These are phyloP conservation scores for Exophiala sp. DNA, from an alignment of 2,329 filamentous ascomycete genomes.

Conservation along the genomic window DNA sequence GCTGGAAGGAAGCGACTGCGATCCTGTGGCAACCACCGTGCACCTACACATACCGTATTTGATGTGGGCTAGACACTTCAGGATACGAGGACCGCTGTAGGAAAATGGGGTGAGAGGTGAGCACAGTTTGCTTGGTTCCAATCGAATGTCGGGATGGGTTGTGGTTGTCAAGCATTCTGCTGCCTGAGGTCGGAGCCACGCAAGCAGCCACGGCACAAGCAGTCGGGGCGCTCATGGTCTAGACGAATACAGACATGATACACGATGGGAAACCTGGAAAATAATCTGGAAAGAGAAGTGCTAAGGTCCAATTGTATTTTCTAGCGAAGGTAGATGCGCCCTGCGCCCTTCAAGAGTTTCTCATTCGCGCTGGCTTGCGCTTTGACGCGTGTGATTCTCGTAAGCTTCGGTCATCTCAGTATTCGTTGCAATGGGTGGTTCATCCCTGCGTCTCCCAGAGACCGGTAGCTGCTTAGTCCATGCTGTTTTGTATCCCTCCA, in stretches of 20 bases:
- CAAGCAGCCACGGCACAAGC: too few species aligned
- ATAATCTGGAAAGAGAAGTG: neutral
- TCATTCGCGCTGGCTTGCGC: neutral
- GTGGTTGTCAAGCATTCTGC: neutral
- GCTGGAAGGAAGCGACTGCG: too few species aligned
- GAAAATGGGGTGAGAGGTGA: neutral
- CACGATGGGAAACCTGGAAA: neutral
- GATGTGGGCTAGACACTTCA: neutral
- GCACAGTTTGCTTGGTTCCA: neutral
- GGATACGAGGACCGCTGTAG: neutral
- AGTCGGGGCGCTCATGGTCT: too few species aligned
- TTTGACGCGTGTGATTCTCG: neutral
- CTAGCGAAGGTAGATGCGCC: too few species aligned
- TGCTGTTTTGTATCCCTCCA: conserved; percentile 8
- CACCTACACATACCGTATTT: too few species aligned
- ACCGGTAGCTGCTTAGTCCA: conserved; percentile 8
- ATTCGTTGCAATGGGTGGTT: neutral
- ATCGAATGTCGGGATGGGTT: neutral
- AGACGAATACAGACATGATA: too few species aligned
- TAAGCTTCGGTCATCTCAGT: neutral
- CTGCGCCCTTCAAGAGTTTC: neutral
- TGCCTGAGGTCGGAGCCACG: neutral
- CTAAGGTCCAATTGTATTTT: neutral
- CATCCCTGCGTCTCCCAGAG: conserved; percentile 23
- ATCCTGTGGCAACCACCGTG: too few species aligned